Percentiles rank a stretch among this genome's conserved stretches.
These are phyloP conservation scores for Colletotrichum gigasporum DNA, from an alignment of 2,329 filamentous ascomycete species.

Conservation along the genomic window DNA sequence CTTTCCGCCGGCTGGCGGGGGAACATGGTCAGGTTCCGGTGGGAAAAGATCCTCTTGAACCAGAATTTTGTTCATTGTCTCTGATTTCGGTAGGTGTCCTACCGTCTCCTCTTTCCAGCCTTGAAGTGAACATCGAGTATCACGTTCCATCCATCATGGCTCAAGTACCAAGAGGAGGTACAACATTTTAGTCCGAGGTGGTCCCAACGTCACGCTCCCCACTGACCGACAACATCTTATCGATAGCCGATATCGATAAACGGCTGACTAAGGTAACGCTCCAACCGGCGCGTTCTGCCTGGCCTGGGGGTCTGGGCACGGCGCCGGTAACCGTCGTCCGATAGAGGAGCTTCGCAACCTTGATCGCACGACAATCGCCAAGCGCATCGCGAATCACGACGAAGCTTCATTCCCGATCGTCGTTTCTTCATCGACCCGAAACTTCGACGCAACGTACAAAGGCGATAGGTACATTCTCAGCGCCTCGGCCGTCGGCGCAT, in stretches of 20 bases:
- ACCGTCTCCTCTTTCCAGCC: no score
- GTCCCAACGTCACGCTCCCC: not conserved
- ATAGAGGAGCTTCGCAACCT: slow-evolving; percentile 25
- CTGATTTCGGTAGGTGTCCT: no score
- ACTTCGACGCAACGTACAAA: not conserved
- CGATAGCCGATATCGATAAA: slow-evolving; percentile 1
- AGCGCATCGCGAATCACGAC: slow-evolving; percentile 6
- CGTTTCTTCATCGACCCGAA: not conserved
- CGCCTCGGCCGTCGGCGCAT: slow-evolving; percentile 5
- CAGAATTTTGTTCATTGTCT: not conserved
- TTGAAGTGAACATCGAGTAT: no score
- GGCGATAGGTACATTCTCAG: not conserved
- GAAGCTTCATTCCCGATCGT: not conserved
- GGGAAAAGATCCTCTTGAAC: no score
- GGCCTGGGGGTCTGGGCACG: slow-evolving; percentile 1
- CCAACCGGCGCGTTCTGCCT: slow-evolving; percentile 4
- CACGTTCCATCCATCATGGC: no score
- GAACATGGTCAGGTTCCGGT: no score
- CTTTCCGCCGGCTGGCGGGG: not conserved
- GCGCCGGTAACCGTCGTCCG: slow-evolving; percentile 17
- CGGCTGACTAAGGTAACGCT: slow-evolving; percentile 18
- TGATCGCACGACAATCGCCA: slow-evolving; percentile 27
- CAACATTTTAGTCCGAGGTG: not conserved
- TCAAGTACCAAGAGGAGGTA: no score
- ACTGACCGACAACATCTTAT: slow-evolving; percentile 4